These are phyloP conservation scores for Aspergillus costaricaensis DNA, from an alignment of 2,329 filamentous ascomycete species.

Conservation along the genomic window DNA sequence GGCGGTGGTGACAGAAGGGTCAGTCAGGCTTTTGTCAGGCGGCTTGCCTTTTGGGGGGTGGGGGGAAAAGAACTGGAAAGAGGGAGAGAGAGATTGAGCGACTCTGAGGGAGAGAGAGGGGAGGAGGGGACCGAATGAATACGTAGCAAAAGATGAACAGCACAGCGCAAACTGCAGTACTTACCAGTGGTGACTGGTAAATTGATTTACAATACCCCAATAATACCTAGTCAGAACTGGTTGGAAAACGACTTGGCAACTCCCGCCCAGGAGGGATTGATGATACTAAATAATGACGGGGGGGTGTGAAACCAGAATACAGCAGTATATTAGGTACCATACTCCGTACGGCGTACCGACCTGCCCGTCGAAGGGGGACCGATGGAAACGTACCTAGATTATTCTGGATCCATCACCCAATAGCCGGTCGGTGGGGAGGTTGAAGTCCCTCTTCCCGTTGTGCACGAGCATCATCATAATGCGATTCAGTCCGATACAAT, in stretches of 20 bases:
- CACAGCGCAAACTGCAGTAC: background rate
- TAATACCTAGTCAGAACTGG: background rate
- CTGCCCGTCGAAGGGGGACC: background rate
- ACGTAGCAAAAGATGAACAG: background rate
- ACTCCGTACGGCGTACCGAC: background rate
- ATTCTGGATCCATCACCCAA: conserved; percentile 1
- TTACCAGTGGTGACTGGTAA: background rate
- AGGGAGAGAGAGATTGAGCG: background rate
- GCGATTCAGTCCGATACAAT: background rate
- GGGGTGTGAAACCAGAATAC: background rate
- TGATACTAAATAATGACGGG: background rate
- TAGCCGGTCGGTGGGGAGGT: conserved; percentile 4
- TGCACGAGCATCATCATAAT: background rate
- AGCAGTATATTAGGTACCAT: background rate
- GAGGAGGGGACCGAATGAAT: background rate
- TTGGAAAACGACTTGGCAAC: background rate
- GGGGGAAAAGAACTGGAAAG: background rate
- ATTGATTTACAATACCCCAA: background rate
- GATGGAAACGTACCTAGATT: background rate
- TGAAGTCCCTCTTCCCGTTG: background rate
- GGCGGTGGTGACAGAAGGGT: conserved; percentile 4
- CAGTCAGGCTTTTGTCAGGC: conserved; percentile 15
- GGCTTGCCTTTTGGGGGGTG: background rate
- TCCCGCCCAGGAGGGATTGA: no score
- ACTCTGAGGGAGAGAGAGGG: background rate